Percentiles rank a stretch among this genome's conserved stretches.
These are phyloP conservation scores for Cladosporium sphaerospermum DNA, from an alignment of 2,329 filamentous ascomycete species.

Conservation along the genomic window DNA sequence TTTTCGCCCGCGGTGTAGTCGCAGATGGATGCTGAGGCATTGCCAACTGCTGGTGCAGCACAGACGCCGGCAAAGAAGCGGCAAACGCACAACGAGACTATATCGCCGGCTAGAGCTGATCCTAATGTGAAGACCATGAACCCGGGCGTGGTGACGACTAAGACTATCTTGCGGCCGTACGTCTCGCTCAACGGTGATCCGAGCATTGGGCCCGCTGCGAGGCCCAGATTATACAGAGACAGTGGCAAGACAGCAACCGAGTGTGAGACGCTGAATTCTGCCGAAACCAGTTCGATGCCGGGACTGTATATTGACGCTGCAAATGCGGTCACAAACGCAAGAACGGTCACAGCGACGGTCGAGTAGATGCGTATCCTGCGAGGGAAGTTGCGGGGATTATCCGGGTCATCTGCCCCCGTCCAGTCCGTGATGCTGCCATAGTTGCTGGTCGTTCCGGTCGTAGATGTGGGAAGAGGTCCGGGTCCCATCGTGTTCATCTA, in stretches of 20 bases:
- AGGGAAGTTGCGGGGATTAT: conserved; percentile 29
- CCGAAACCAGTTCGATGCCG: conserved; percentile 19
- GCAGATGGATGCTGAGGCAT: conserved; percentile 26
- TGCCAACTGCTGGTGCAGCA: conserved; percentile 28
- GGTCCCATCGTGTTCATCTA: background rate
- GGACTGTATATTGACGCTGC: conserved; percentile 28
- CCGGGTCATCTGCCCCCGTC: conserved; percentile 23
- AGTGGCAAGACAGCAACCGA: conserved; percentile 31
- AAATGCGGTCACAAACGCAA: conserved; percentile 28
- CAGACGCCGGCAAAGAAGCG: conserved; percentile 46
- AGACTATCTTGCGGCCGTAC: conserved; percentile 31
- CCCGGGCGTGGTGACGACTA: conserved; percentile 30
- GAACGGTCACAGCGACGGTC: conserved; percentile 22
- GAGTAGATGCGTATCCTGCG: conserved; percentile 18
- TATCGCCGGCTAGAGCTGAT: conserved; percentile 22
- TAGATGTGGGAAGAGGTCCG: background rate
- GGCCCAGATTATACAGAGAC: conserved; percentile 33
- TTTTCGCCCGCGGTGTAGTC: conserved; percentile 27
- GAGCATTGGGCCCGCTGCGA: conserved; percentile 33
- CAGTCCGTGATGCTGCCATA: conserved; percentile 19
- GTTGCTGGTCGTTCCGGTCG: background rate
- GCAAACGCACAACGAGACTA: conserved; percentile 22
- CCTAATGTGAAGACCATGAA: conserved; percentile 33
- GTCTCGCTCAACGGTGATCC: conserved; percentile 34
- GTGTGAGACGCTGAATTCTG: conserved; percentile 23